phyloP scores from a whole-genome alignment of 495 filamentous ascomycete genomes.

The Clohesyomyces aquaticus region DNA sequence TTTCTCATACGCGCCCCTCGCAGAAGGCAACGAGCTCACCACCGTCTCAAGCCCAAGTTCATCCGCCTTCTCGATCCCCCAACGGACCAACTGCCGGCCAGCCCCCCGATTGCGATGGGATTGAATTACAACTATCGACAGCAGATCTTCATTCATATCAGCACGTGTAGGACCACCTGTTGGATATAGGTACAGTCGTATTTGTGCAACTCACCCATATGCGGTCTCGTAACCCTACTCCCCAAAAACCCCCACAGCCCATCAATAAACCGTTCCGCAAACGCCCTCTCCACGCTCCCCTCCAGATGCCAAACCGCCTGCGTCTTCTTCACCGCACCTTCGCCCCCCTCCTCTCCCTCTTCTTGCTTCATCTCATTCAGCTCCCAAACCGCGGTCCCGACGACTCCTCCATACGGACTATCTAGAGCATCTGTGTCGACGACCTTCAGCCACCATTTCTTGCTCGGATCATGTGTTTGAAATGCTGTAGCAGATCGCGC shows the following conservation, averaged over 20 bases:
- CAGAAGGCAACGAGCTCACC: conserved; percentile 42
- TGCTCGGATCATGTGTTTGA: conserved; percentile 9
- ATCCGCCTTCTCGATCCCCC: conserved; percentile 47
- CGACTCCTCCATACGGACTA: conserved; percentile 28
- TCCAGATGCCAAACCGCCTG: conserved; percentile 45
- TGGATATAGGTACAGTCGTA: neutral
- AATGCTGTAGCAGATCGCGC: neutral
- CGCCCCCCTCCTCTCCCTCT: neutral
- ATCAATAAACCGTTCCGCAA: conserved; percentile 35
- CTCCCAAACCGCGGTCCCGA: conserved; percentile 46
- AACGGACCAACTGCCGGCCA: conserved; percentile 46
- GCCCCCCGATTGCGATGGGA: conserved; percentile 39
- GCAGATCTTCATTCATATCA: conserved; percentile 21
- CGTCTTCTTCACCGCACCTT: conserved; percentile 2
- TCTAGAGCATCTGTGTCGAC: conserved; percentile 43
- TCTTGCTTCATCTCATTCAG: conserved; percentile 46
- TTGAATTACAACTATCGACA: conserved; percentile 18
- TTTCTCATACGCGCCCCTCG: conserved; percentile 46
- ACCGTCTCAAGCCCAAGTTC: conserved; percentile 47
- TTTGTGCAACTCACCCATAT: conserved; percentile 28
- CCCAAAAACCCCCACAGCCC: conserved; percentile 29
- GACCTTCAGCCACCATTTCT: conserved; percentile 40
- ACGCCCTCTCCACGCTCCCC: conserved; percentile 29
- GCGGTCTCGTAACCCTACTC: conserved; percentile 23
- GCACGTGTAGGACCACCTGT: neutral